Conservation (phyloP, 2,329 filamentous ascomycete genomes). For the Fusarium tupiense region DNA sequence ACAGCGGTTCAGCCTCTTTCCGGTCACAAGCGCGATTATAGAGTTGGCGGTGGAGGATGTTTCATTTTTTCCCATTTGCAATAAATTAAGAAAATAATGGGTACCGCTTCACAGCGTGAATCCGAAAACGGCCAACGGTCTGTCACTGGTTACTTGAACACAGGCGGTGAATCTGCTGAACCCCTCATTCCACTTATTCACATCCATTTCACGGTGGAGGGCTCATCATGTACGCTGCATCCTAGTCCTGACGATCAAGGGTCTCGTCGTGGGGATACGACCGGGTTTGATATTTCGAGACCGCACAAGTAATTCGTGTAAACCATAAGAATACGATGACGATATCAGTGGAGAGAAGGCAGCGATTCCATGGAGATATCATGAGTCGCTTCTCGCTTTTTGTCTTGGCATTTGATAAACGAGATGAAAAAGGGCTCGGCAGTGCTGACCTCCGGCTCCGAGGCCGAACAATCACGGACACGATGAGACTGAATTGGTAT, state of each 20-base stretch:
- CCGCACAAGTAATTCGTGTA: slow-evolving; percentile 7
- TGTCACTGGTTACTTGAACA: slow-evolving; percentile 13
- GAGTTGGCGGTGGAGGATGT: slow-evolving; percentile 13
- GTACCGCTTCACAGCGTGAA: slow-evolving; percentile 8
- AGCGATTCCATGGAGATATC: slow-evolving; percentile 2
- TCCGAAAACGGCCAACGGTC: not conserved
- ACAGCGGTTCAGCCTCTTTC: not conserved
- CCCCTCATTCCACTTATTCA: slow-evolving; percentile 24
- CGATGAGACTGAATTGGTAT: not conserved
- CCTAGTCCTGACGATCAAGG: slow-evolving; percentile 29
- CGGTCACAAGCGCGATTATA: slow-evolving; percentile 14
- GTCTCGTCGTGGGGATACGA: slow-evolving; percentile 21
- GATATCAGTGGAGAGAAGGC: slow-evolving; percentile 21
- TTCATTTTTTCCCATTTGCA: not conserved
- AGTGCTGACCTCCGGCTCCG: slow-evolving; percentile 9
- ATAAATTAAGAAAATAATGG: slow-evolving; percentile 14
- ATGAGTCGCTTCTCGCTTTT: slow-evolving; percentile 6
- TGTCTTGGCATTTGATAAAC: slow-evolving; percentile 27
- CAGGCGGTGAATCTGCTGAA: slow-evolving; percentile 27
- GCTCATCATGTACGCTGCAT: not conserved
- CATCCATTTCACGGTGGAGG: slow-evolving; percentile 14
- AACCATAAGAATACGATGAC: slow-evolving; percentile 12
- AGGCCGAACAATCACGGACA: slow-evolving; percentile 30
- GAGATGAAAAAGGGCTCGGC: slow-evolving; percentile 18
- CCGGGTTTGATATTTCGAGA: not conserved